A percentile compares a stretch with the other conserved stretches of the same genome.
These are phyloP conservation scores for Phoenix roebelenii DNA, from an alignment of 176 grass and related monocot genomes.

Conservation along the genomic window DNA sequence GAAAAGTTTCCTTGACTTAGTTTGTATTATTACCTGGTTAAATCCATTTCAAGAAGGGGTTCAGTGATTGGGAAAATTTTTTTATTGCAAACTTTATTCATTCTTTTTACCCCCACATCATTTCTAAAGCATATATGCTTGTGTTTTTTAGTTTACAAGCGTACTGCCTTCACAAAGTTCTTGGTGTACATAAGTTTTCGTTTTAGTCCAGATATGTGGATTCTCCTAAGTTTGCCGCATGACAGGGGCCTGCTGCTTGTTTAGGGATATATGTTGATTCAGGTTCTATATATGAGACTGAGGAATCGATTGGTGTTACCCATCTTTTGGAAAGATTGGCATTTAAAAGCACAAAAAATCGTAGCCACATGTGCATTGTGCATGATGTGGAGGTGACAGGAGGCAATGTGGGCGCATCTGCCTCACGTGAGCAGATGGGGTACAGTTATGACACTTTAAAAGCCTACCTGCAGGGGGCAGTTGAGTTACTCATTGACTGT, in stretches of 20 bases:
- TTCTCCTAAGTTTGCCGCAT: not conserved
- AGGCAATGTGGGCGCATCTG: slow-evolving; percentile 38
- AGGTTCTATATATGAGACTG: slow-evolving; percentile 67
- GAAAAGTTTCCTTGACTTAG: no score
- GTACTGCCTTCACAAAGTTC: no score
- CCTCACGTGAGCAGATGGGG: slow-evolving; percentile 68
- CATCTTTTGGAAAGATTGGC: slow-evolving; percentile 65
- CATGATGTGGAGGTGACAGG: slow-evolving; percentile 53
- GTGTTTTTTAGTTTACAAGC: no score
- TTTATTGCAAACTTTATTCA: no score
- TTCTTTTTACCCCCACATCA: no score
- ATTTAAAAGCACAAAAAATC: slow-evolving; percentile 76
- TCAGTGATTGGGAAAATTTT: no score
- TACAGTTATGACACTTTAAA: slow-evolving; percentile 80
- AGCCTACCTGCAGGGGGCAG: slow-evolving; percentile 43
- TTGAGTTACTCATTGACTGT: slow-evolving; percentile 66
- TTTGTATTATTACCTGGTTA: no score
- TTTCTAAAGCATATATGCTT: no score
- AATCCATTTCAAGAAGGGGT: no score
- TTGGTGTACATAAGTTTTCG: no score
- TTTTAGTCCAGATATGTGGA: no score
- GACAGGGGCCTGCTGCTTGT: slow-evolving; percentile 66
- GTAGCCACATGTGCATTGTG: slow-evolving; percentile 46
- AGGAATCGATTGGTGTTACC: slow-evolving; percentile 33
- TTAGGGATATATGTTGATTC: slow-evolving; percentile 63